phyloP scores from a whole-genome alignment of 768 basidiomycete species.

The Lactarius trivialis region DNA sequence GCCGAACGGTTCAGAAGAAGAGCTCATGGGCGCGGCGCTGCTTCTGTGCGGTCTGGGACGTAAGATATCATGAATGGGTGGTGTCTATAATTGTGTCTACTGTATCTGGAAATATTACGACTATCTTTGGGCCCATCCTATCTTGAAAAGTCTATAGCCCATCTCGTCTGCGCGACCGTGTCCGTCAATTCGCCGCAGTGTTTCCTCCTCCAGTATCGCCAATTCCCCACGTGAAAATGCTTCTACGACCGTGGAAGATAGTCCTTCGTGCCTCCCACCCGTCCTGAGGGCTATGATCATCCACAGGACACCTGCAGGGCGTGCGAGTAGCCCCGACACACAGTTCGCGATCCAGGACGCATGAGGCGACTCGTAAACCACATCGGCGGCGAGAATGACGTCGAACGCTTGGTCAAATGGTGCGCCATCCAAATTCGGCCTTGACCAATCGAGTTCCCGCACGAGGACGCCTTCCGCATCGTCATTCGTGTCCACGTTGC shows the following conservation, averaged over 20 bases:
- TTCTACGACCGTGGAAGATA: slow-evolving; percentile 48
- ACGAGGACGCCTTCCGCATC: slow-evolving; percentile 36
- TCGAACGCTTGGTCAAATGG: slow-evolving; percentile 47
- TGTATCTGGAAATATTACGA: slow-evolving; percentile 9
- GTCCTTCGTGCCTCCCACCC: slow-evolving; percentile 55
- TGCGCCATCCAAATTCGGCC: slow-evolving; percentile 31
- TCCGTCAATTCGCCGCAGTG: slow-evolving; percentile 43
- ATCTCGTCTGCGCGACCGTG: slow-evolving; percentile 65
- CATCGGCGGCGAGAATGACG: slow-evolving; percentile 71
- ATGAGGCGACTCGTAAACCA: slow-evolving; percentile 68
- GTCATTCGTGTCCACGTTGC: slow-evolving; percentile 54
- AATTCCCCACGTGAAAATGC: slow-evolving; percentile 42
- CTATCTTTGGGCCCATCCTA: slow-evolving; percentile 51
- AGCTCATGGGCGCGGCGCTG: slow-evolving; percentile 16
- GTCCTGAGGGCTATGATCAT: slow-evolving; percentile 65
- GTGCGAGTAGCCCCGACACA: slow-evolving; percentile 43
- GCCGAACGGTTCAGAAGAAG: slow-evolving; percentile 1
- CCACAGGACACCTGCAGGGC: slow-evolving; percentile 52
- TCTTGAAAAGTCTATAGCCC: slow-evolving; percentile 61
- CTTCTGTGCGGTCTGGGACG: slow-evolving; percentile 20
- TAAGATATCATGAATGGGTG: slow-evolving; percentile 32
- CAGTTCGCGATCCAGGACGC: slow-evolving; percentile 62
- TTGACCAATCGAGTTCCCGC: slow-evolving; percentile 58
- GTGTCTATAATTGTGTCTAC: slow-evolving; percentile 16
- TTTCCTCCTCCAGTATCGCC: slow-evolving; percentile 42